Evolutionary conservation across 108 stramenopile species (phyloP).

Genomic region (Stephanodiscus triporus): DNA sequence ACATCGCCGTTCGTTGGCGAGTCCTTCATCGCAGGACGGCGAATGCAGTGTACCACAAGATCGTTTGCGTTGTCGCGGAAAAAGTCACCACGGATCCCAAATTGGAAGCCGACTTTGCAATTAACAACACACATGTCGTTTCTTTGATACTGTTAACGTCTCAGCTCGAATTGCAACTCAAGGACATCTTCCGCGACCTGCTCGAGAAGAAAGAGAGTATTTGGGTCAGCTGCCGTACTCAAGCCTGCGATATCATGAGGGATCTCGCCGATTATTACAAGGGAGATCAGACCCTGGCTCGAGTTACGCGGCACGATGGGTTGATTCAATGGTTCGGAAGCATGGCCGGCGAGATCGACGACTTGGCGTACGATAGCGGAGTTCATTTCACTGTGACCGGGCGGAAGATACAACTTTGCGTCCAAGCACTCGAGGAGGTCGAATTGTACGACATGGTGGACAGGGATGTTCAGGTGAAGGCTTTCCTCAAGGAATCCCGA

Average conservation of each 20-base stretch:
- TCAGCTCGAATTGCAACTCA: constrained; percentile 65
- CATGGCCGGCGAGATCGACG: constrained; percentile 52
- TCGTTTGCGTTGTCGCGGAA: constrained; percentile 28
- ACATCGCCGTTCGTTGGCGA: constrained; percentile 66
- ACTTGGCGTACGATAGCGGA: constrained; percentile 38
- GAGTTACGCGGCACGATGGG: constrained; percentile 59
- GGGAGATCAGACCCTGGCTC: constrained; percentile 54
- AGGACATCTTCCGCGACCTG: constrained; percentile 46
- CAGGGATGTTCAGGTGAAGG: constrained; percentile 56
- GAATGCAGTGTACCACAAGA: constrained; percentile 16
- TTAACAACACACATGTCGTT: constrained; percentile 51
- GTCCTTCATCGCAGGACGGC: constrained; percentile 65
- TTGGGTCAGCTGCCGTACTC: constrained; percentile 48
- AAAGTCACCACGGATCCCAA: constrained; percentile 36
- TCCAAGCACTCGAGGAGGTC: constrained; percentile 64
- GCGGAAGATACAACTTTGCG: constrained; percentile 58
- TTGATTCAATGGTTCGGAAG: constrained; percentile 53
- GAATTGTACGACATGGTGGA: constrained; percentile 68
- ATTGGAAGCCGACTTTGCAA: constrained; percentile 33
- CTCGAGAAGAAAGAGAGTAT: constrained; percentile 50
- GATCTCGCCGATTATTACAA: constrained; percentile 60
- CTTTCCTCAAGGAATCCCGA: constrained; percentile 52
- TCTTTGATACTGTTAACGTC: constrained; percentile 57
- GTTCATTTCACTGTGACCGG: constrained; percentile 65
- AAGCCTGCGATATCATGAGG: constrained; percentile 42